Percentiles rank a stretch among this genome's conserved stretches.
These are phyloP conservation scores for Stachybotrys elegans DNA, from an alignment of 2,329 filamentous ascomycete species.

Conservation along the genomic window DNA sequence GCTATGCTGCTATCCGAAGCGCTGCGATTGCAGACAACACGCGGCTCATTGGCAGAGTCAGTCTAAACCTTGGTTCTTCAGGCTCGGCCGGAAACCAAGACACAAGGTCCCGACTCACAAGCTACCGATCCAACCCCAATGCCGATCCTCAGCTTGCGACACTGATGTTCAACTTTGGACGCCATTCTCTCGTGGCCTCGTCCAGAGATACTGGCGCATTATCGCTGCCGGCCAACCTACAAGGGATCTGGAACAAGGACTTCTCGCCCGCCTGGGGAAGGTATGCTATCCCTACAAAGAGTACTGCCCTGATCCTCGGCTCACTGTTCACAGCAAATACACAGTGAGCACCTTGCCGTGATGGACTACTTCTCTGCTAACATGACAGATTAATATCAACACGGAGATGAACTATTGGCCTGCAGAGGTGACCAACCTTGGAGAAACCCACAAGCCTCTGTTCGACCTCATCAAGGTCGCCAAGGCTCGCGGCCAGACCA, in stretches of 20 bases:
- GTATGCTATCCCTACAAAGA: too few species aligned
- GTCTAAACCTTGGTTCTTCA: slow-evolving; percentile 16
- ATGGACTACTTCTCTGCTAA: slow-evolving; percentile 42
- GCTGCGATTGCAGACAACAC: slow-evolving; percentile 15
- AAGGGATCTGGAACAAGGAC: slow-evolving; percentile 21
- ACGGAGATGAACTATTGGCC: slow-evolving; percentile 45
- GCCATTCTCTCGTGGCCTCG: slow-evolving; percentile 16
- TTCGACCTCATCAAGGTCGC: slow-evolving; percentile 21
- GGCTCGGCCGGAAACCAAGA: not conserved
- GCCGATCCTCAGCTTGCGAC: slow-evolving; percentile 15
- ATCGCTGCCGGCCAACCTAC: slow-evolving; percentile 16
- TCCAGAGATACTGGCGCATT: slow-evolving; percentile 13
- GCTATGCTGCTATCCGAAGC: slow-evolving; percentile 10
- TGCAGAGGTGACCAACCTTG: slow-evolving; percentile 18
- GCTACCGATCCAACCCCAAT: slow-evolving; percentile 8
- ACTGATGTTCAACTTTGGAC: slow-evolving; percentile 19
- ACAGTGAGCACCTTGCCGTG: slow-evolving; percentile 42
- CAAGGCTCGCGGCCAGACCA: slow-evolving; percentile 20
- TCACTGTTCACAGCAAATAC: slow-evolving; percentile 35
- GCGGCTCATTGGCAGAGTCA: slow-evolving; percentile 14
- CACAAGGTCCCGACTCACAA: not conserved
- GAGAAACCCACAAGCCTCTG: slow-evolving; percentile 32
- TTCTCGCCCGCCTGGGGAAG: slow-evolving; percentile 31
- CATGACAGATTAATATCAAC: slow-evolving; percentile 41
- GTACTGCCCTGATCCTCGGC: too few species aligned